Evolutionary conservation across 164 flowering plant species (phyloP).

Genomic region (Umbellularia californica): DNA sequence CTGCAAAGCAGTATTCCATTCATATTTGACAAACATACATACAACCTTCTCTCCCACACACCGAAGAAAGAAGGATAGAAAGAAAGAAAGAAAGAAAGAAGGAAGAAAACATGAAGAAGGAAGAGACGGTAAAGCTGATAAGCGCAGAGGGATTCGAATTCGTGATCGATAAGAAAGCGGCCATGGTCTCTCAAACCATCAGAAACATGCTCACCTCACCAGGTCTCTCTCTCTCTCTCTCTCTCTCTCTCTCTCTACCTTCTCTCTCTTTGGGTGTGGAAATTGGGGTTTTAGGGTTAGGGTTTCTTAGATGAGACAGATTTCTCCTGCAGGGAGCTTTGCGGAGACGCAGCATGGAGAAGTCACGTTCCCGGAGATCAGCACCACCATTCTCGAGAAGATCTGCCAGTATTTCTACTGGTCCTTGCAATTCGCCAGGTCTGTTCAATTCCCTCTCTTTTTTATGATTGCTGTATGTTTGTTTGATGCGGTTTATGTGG

Average conservation of each 20-base stretch:
- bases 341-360: conserved; percentile 71
- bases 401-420: conserved; percentile 96
- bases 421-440: conserved; percentile 91
- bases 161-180: conserved; percentile 84
- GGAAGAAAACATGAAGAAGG: conserved; percentile 54
- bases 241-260: conserved; percentile 13
- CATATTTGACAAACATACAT: no score
- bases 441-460: background rate
- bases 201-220: conserved; percentile 99
- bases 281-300: conserved; percentile 7
- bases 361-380: conserved; percentile 91
- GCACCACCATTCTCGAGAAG: conserved; percentile 86
- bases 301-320: conserved; percentile 5
- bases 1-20: no score
- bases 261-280: background rate
- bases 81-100: background rate
- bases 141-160: conserved; percentile 97
- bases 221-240: conserved; percentile 38
- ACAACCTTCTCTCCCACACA: no score
- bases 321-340: conserved; percentile 53
- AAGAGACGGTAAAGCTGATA: conserved; percentile 87
- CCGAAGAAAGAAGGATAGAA: background rate
- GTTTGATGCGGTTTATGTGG: background rate
- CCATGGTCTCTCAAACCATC: conserved; percentile 95
- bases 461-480: no score